Base-by-base conservation (phyloP, 495 filamentous ascomycete genomes). In the Chaetomium tenue region DNA sequence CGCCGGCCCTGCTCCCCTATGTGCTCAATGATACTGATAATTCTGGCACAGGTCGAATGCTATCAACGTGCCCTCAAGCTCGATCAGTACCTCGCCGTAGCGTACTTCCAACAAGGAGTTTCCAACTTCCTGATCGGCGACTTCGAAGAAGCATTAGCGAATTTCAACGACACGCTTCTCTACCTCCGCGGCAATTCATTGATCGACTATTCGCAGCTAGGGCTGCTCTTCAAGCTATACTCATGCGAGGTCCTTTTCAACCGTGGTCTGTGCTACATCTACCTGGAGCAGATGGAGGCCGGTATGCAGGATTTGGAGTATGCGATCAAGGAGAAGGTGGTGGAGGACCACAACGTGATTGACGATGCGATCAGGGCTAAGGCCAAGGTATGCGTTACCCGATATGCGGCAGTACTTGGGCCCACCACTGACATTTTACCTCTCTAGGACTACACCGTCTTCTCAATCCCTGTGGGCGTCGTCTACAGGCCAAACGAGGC, bases 221-320 rank as follows among this genome's bases (percentile, higher is more conserved):
- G 94, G 15, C 84, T 99, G 46, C 90, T 92, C 59, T 99, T 98
- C 79, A 96, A 96, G 68, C 81, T 99, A 6, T 97, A 90, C 77
- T 97, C 94, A 6, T 99, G 94, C 76, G 95, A 99, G 74, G 95
- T 97, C 3, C 81, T 99, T 18, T 99, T 99, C 84, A 99, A 99
- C 77, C 87, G 94, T 44, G 94, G 94, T 51, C 83, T 99, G 46
- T 98, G 95, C 79, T 98, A 97, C 77, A 95, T 98, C 70, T 98
- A 98, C 71, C 85, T 98, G 16, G 89, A 92, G 71, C 91, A 97
- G 75, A 90, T 91, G 75, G 88, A 91, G 15, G 84, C 88, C 15
- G 94, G 94, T 59, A 87, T 99, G 85, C 86, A 90, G 75, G 94
- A 99, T 82, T 79, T 99, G 57, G 84, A 87, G 55, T 97, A 88